Base-by-base conservation (phyloP, 1,284 basidiomycete genomes). In the Laetiporus sulphureus region DNA sequence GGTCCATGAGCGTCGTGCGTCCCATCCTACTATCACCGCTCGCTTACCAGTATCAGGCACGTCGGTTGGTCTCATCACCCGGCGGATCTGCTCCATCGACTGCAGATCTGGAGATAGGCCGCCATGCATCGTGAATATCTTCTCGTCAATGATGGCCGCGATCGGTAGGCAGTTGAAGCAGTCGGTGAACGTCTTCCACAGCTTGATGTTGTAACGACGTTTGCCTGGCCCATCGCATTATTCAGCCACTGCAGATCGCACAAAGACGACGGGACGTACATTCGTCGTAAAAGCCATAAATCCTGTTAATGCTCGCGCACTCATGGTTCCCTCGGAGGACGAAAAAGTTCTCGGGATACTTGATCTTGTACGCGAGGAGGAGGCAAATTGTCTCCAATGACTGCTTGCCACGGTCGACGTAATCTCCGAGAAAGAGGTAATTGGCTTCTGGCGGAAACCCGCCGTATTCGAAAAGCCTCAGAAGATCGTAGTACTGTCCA, bases 31-130 rank as follows among this genome's bases (percentile, higher is more conserved):
- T n/a, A 22, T 18, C 16, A 6, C 19, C 16, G 29, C 32, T 23
- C 15, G 66, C 80, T 55, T 52, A 90, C 93, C 94, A 51, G 93
- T 97, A 69, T 99, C 95, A 50, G 96, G 95, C 41, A 99, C 95
- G 67, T 99, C 95, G 46, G 95, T 99, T 30, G 95, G 96, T 70
- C 95, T 77, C 95, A 98, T 98, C 38, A 99, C 94, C 63, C 95
- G 80, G 64, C 96, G 79, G 73, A 99, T 99, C 74, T 99, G 94
- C 68, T 99, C 95, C 95, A 99, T 99, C 60, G 88, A 92, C 74
- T 98, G 94, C 51, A 99, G 73, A 69, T 98, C 94, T 38, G 96
- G 95, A 66, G 90, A 94, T 56, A 97, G 75, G 36, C 87, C 86
- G 38, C 89, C 88, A 57, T 95, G 91, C 88, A 90, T 90, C 38